Evolutionary conservation across 176 grass and related monocot species (phyloP), one percentile per base, ranked within the genome.

Genomic region (Juncus inflexus): DNA sequence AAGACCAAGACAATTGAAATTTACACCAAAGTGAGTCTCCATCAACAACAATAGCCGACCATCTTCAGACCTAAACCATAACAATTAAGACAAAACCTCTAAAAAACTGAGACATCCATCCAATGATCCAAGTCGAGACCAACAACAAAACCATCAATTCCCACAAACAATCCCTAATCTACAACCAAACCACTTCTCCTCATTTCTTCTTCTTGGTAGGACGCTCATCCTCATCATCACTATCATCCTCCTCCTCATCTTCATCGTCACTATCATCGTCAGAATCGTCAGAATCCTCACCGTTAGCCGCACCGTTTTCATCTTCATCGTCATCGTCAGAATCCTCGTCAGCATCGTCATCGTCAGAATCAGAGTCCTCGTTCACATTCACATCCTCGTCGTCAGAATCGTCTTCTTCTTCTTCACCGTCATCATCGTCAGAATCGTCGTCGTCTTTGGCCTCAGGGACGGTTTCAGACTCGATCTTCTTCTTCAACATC

Each of bases 181-280:
- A 67, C 65, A 61, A 79, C 77, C 69, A 78, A 77, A 78, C 80
- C 70, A 60, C 7, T 41, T 35, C 37, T 72, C 40, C 69, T 95
- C 86, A 95, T 68, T 95, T 95, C 69, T 84, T 87, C 83, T 95
- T 95, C 86, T 90, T 90, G 57, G 80, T 64, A 4, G 91, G 91
- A 0, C 72, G 86, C 73, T 95, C 83, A 8, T 87, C 81, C 41
- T 87, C 84, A 0, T 90, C 87, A 0, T 90, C 90, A 0, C 83
- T 80, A 0, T 82, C 83, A 0, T 86, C 83, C 0, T 87, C 78
- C 0, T 86, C 88, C 0, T 86, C 83, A 0, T 90, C 87, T 0
- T 90, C 88, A 0, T 91, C 87, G 1, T 79, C 89, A 0, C 80
- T 83, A 0, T 78, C 89, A 0, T 79, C 83, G 0, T 95, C 83